phyloP scores from a whole-genome alignment of 2,329 filamentous ascomycete genomes.

The Exophiala sp. region DNA sequence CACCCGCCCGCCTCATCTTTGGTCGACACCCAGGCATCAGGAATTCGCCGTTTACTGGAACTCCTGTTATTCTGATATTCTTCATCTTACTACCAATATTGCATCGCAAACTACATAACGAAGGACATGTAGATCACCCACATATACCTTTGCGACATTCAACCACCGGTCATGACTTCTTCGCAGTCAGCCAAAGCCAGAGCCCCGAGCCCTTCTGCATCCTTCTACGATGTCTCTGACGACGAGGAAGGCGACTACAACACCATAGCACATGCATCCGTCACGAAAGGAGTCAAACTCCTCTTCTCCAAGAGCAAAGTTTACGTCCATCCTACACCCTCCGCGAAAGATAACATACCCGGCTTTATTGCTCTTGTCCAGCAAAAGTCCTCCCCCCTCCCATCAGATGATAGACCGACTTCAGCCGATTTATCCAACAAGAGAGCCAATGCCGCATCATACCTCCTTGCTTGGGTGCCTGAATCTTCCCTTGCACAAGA shows the following conservation, averaged over 20 bases:
- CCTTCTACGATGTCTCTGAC: slow-evolving; percentile 94
- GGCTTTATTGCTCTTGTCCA: slow-evolving; percentile 92
- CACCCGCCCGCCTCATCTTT: not conserved
- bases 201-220: slow-evolving; percentile 71
- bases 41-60: slow-evolving; percentile 11
- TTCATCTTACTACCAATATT: not conserved
- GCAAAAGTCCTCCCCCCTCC: slow-evolving; percentile 59
- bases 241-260: slow-evolving; percentile 95
- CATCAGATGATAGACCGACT: slow-evolving; percentile 34
- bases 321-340: slow-evolving; percentile 91
- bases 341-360: slow-evolving; percentile 89
- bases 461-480: slow-evolving; percentile 89
- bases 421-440: slow-evolving; percentile 43
- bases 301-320: slow-evolving; percentile 98
- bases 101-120: not conserved
- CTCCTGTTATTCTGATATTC: too few relatives aligned
- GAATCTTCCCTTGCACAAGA: slow-evolving; percentile 78
- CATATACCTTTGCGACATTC: not conserved
- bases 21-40: slow-evolving; percentile 15
- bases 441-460: slow-evolving; percentile 55
- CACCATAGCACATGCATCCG: slow-evolving; percentile 77
- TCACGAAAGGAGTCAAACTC: slow-evolving; percentile 82
- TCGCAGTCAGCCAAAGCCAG: slow-evolving; percentile 13
- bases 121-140: not conserved
- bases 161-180: slow-evolving; percentile 11